phyloP scores from a whole-genome alignment of 352 stramenopile genomes.

The Globisporangium paddicum region DNA sequence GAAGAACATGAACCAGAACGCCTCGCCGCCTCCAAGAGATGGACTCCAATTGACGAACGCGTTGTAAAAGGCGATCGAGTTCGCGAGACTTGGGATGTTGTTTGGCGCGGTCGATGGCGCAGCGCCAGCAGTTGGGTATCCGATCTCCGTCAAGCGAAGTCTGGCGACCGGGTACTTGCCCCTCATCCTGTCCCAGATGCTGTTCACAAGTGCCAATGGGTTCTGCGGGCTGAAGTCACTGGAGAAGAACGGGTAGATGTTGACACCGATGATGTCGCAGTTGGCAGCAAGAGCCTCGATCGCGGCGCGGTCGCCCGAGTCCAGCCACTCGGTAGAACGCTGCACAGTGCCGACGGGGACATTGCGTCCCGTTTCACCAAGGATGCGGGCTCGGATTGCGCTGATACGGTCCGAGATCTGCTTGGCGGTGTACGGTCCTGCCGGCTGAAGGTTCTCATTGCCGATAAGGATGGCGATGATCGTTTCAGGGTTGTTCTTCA shows the following conservation, averaged over 20 bases:
- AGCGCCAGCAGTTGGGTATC: constrained; percentile 44
- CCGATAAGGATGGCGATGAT: constrained; percentile 60
- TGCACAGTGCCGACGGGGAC: constrained; percentile 73
- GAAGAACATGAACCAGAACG: constrained; percentile 85
- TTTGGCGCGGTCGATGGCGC: constrained; percentile 25
- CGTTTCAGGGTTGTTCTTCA: constrained; percentile 46
- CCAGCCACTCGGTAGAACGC: constrained; percentile 57
- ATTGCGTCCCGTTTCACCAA: constrained; percentile 20
- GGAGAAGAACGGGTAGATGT: constrained; percentile 81
- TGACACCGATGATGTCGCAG: constrained; percentile 76
- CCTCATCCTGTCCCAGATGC: constrained; percentile 52
- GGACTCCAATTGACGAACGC: constrained; percentile 60
- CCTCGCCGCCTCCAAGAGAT: constrained; percentile 29
- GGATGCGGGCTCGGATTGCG: constrained; percentile 25
- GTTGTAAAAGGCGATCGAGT: constrained; percentile 56
- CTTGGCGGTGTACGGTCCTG: constrained; percentile 30
- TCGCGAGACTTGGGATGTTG: constrained; percentile 47
- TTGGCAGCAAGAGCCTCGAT: constrained; percentile 45
- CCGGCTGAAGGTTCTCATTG: constrained; percentile 67
- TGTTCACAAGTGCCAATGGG: constrained; percentile 47
- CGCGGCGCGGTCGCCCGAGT: constrained; percentile 13
- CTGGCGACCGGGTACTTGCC: constrained; percentile 40
- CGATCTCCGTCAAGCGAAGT: constrained; percentile 61
- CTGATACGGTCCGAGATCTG: constrained; percentile 35
- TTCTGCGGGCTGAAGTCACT: constrained; percentile 38